A percentile compares a stretch with the other conserved stretches of the same genome.
Conservation (phyloP, 1,284 basidiomycete genomes). For the Cerioporus squamosus region DNA sequence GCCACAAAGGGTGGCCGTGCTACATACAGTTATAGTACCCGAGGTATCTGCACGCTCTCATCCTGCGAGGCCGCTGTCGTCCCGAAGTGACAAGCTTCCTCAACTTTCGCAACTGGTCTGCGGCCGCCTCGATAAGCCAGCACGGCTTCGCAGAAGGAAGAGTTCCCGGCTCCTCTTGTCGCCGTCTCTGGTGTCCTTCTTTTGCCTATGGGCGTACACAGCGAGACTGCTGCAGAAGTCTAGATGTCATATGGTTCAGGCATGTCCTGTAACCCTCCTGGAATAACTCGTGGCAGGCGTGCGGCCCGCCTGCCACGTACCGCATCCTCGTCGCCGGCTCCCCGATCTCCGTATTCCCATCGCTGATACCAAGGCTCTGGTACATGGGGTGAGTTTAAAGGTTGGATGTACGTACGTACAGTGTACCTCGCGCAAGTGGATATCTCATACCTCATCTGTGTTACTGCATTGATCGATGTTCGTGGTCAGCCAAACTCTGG, state of each 20-base stretch:
- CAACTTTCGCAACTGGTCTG: background rate
- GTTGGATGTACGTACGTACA: constrained; percentile 5
- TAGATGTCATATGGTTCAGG: too few relatives aligned
- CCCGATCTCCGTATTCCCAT: constrained; percentile 12
- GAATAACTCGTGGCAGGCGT: background rate
- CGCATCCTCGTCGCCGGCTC: constrained; percentile 16
- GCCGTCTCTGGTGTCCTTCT: too few relatives aligned
- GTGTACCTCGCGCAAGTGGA: background rate
- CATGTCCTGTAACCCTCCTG: background rate
- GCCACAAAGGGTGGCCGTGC: too few relatives aligned
- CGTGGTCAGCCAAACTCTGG: too few relatives aligned
- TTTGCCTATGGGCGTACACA: too few relatives aligned
- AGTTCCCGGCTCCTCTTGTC: background rate
- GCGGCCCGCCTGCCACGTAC: background rate
- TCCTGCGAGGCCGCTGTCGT: too few relatives aligned
- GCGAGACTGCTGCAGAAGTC: too few relatives aligned
- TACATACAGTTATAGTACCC: too few relatives aligned
- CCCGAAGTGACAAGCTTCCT: too few relatives aligned
- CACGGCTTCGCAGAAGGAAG: background rate
- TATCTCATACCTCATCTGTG: background rate
- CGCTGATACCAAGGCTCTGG: constrained; percentile 5
- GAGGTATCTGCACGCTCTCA: too few relatives aligned
- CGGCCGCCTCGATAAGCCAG: constrained; percentile 1
- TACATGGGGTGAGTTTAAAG: background rate
- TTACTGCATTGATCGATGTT: background rate